Conservation (phyloP, 371 early-diverging fungal genomes). For the Rhizomucor pusillus region DNA sequence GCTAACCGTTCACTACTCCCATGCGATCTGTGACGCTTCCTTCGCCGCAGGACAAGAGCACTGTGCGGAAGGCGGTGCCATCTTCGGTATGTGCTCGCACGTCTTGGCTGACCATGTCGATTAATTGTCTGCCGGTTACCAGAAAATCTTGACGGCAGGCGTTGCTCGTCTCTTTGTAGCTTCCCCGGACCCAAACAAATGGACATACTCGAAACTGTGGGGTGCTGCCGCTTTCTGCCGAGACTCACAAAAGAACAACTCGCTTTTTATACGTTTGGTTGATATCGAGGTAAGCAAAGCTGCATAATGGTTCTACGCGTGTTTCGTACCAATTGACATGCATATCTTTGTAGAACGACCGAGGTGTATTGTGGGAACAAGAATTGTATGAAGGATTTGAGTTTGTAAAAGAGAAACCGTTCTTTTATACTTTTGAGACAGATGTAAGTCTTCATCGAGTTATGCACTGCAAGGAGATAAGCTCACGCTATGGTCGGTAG, state of each 20-base stretch:
- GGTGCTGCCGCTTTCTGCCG: conserved; percentile 77
- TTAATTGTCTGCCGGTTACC: neutral
- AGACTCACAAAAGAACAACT: conserved; percentile 52
- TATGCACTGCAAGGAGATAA: neutral
- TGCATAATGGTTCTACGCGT: neutral
- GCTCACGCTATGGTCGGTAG: conserved; percentile 27
- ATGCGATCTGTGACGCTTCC: conserved; percentile 24
- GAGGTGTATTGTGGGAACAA: conserved; percentile 78
- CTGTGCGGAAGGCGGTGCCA: conserved; percentile 36
- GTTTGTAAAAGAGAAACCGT: conserved; percentile 68
- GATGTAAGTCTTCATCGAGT: conserved; percentile 54
- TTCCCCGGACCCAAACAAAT: conserved; percentile 63
- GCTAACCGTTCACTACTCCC: conserved; percentile 6
- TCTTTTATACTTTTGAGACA: conserved; percentile 83
- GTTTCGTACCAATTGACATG: neutral
- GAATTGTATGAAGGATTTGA: conserved; percentile 77
- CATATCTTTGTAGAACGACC: conserved; percentile 28
- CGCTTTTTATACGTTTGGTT: conserved; percentile 74
- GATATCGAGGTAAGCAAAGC: conserved; percentile 62
- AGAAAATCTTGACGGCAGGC: conserved; percentile 82
- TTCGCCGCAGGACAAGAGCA: conserved; percentile 35
- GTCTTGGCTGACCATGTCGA: neutral
- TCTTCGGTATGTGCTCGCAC: conserved; percentile 27
- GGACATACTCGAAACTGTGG: conserved; percentile 73
- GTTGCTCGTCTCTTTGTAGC: conserved; percentile 84